Percentiles rank a stretch among this genome's conserved stretches.
Conservation (phyloP, 2,329 filamentous ascomycete species). For the Lachnellula hyalina region DNA sequence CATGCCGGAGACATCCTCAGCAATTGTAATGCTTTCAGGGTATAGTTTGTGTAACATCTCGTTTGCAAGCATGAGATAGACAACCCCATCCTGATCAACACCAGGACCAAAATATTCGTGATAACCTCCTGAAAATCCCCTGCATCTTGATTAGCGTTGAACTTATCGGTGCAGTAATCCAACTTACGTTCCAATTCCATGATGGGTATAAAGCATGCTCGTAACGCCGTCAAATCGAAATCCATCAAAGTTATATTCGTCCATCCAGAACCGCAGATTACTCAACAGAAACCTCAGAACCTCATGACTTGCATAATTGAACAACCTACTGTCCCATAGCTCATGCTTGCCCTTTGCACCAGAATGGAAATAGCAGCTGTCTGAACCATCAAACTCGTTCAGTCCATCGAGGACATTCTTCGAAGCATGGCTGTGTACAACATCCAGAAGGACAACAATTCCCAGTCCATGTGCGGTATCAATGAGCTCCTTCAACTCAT, state of each 20-base stretch:
- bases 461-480: slow-evolving; percentile 92
- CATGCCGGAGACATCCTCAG: slow-evolving; percentile 98
- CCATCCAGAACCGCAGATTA: slow-evolving; percentile 98
- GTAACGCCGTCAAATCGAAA: slow-evolving; percentile 98
- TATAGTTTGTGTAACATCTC: slow-evolving; percentile 92
- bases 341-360: slow-evolving; percentile 83
- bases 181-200: slow-evolving; percentile 91
- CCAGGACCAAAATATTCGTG: slow-evolving; percentile 92
- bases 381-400: slow-evolving; percentile 92
- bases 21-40: slow-evolving; percentile 82
- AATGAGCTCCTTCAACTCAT: slow-evolving; percentile 93
- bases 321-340: slow-evolving; percentile 91
- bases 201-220: slow-evolving; percentile 94
- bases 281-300: slow-evolving; percentile 93
- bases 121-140: slow-evolving; percentile 94
- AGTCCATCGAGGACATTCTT: slow-evolving; percentile 95
- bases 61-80: slow-evolving; percentile 94
- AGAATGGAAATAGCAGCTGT: slow-evolving; percentile 92
- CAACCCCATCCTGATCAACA: slow-evolving; percentile 89
- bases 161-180: background rate
- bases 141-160: slow-evolving; percentile 33
- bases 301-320: slow-evolving; percentile 95
- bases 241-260: slow-evolving; percentile 93
- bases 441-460: slow-evolving; percentile 84
- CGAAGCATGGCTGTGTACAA: slow-evolving; percentile 95